phyloP scores from a whole-genome alignment of 2,329 filamentous ascomycete genomes.

The Penicillium sp. region DNA sequence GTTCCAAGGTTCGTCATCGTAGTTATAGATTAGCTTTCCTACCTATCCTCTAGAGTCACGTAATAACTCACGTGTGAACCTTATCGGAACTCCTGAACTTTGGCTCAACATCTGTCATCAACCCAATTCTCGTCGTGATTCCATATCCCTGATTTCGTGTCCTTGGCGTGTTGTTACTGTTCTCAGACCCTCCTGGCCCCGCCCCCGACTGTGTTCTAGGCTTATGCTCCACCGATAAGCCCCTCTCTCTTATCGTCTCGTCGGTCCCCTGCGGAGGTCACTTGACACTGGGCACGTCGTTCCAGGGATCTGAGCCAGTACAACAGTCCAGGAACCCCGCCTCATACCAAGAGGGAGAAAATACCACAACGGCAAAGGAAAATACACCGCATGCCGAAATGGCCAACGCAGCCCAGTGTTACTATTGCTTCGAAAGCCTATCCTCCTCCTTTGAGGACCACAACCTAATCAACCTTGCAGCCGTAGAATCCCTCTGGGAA shows the following conservation, averaged over 20 bases:
- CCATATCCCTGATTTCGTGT: background rate
- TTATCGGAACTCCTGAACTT: background rate
- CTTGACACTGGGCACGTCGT: background rate
- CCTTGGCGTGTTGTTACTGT: slow-evolving; percentile 2
- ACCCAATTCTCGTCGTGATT: too few species aligned
- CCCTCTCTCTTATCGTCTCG: background rate
- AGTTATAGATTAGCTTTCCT: background rate
- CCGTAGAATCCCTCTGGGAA: slow-evolving; percentile 70
- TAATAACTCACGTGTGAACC: background rate
- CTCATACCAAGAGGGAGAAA: background rate
- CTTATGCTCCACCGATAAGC: background rate
- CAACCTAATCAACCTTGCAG: slow-evolving; percentile 64
- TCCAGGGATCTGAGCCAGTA: slow-evolving; percentile 7
- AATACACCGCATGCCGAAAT: slow-evolving; percentile 51
- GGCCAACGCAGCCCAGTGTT: slow-evolving; percentile 83
- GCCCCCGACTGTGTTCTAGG: slow-evolving; percentile 3
- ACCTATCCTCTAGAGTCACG: background rate
- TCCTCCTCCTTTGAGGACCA: slow-evolving; percentile 72
- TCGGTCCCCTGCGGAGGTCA: slow-evolving; percentile 13
- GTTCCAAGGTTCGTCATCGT: background rate
- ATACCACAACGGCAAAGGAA: background rate
- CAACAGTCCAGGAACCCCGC: background rate
- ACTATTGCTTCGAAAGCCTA: slow-evolving; percentile 89
- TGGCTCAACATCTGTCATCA: background rate
- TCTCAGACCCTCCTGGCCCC: background rate